These are phyloP conservation scores for Adansonia digitata DNA, from an alignment of 345 rosid genomes.

Conservation along the genomic window DNA sequence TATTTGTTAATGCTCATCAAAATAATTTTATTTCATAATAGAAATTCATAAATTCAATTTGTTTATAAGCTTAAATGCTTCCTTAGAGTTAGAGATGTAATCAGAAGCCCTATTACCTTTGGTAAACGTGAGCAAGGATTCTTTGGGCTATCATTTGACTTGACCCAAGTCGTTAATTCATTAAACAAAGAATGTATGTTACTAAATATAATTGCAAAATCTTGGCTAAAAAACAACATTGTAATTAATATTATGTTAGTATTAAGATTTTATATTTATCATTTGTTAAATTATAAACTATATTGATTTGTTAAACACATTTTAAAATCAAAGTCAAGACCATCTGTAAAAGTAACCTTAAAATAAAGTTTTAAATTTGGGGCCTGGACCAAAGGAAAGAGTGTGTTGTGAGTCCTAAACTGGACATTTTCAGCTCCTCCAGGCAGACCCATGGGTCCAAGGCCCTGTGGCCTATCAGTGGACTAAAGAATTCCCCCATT, in stretches of 20 bases:
- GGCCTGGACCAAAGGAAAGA: background rate
- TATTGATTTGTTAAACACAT: background rate
- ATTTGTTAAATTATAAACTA: no score
- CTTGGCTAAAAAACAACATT: no score
- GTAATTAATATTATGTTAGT: no score
- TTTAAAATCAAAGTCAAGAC: background rate
- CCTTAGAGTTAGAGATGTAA: no score
- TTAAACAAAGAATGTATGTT: no score
- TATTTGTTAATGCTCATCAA: no score
- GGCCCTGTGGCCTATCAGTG: background rate
- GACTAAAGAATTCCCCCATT: background rate
- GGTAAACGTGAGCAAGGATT: background rate
- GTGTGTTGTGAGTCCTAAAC: background rate
- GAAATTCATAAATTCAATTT: no score
- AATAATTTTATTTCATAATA: no score
- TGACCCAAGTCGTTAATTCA: background rate
- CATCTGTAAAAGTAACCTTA: background rate
- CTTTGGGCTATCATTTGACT: background rate
- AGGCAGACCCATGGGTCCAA: background rate
- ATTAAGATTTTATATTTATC: no score
- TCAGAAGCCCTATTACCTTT: no score
- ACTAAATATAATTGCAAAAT: no score
- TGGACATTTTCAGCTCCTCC: background rate
- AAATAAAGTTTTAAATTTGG: background rate
- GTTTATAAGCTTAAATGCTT: no score